Percentiles rank a stretch among this genome's conserved stretches.
Evolutionary conservation across 192 early-diverging fungal genomes (phyloP).

Genomic region (Chytriomyces sp.): DNA sequence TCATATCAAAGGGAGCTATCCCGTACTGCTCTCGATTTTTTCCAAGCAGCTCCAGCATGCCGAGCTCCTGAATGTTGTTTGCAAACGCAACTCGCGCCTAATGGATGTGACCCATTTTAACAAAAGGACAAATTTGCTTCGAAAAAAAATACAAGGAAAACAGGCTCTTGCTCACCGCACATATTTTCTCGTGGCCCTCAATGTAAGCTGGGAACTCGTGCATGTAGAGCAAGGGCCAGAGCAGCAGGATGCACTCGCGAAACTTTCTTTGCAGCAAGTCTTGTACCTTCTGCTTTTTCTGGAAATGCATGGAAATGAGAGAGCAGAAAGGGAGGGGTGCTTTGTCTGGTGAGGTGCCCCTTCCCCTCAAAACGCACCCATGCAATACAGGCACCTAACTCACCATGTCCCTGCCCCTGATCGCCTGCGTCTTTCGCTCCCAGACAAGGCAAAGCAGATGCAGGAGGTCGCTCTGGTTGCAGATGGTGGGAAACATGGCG

Average conservation of each 20-base stretch:
- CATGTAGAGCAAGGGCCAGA: constrained; percentile 49
- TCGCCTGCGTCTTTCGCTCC: constrained; percentile 35
- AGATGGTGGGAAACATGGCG: constrained; percentile 42
- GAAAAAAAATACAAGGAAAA: not conserved
- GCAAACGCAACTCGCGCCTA: constrained; percentile 34
- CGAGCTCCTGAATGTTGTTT: constrained; percentile 30
- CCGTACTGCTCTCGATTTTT: constrained; percentile 31
- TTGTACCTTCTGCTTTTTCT: constrained; percentile 24
- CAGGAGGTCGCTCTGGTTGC: constrained; percentile 46
- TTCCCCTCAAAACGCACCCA: not conserved
- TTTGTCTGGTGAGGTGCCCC: not conserved
- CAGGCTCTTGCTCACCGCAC: constrained; percentile 21
- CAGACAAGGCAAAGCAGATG: constrained; percentile 42
- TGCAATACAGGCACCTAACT: not conserved
- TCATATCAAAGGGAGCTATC: constrained; percentile 31
- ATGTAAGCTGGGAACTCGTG: constrained; percentile 40
- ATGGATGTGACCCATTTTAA: not conserved
- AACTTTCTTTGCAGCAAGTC: constrained; percentile 26
- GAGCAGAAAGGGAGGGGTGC: not conserved
- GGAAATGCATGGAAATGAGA: not conserved
- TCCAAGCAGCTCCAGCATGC: constrained; percentile 31
- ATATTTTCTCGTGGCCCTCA: constrained; percentile 38
- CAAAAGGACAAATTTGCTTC: not conserved
- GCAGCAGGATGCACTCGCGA: constrained; percentile 30
- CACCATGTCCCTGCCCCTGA: constrained; percentile 37